Evolutionary conservation across 176 grass and related monocot genomes (phyloP).

Genomic region (Triticum timopheevii): DNA sequence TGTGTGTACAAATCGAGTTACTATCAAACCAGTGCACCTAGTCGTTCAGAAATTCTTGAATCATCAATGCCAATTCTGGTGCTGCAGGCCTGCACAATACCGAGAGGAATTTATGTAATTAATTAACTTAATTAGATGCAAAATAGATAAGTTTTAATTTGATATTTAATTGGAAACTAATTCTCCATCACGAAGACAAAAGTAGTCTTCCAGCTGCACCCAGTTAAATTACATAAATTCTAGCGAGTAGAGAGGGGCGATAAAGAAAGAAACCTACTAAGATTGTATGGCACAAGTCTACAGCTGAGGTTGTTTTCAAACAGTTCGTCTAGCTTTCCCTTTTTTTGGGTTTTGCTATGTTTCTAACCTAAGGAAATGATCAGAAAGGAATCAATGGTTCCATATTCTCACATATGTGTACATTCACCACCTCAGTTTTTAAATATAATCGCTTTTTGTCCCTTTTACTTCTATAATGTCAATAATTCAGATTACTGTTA

Average conservation of each 20-base stretch:
- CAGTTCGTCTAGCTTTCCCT: not conserved
- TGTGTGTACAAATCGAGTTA: not conserved
- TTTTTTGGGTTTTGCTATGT: fast-evolving
- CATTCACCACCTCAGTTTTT: too few relatives aligned
- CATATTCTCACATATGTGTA: too few relatives aligned
- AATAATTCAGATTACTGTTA: too few relatives aligned
- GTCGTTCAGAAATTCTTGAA: conserved; percentile 51
- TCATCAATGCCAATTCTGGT: conserved; percentile 73
- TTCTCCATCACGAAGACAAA: not conserved
- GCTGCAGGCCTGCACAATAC: conserved; percentile 53
- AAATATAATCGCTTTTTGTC: too few relatives aligned
- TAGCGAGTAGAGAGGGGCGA: too few relatives aligned
- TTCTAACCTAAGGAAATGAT: too few relatives aligned
- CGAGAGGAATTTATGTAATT: not conserved
- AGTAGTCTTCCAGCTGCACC: too few relatives aligned
- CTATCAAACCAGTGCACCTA: conserved; percentile 38
- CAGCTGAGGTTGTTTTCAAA: not conserved
- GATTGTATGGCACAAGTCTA: not conserved
- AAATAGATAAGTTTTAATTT: not conserved
- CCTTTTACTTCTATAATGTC: too few relatives aligned
- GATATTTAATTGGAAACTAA: not conserved
- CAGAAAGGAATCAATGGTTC: too few relatives aligned
- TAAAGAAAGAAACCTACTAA: too few relatives aligned
- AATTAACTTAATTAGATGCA: not conserved
- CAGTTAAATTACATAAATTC: too few relatives aligned